Evolutionary conservation across 2,329 filamentous ascomycete genomes (phyloP).

Genomic region (Fusarium mangiferae): DNA sequence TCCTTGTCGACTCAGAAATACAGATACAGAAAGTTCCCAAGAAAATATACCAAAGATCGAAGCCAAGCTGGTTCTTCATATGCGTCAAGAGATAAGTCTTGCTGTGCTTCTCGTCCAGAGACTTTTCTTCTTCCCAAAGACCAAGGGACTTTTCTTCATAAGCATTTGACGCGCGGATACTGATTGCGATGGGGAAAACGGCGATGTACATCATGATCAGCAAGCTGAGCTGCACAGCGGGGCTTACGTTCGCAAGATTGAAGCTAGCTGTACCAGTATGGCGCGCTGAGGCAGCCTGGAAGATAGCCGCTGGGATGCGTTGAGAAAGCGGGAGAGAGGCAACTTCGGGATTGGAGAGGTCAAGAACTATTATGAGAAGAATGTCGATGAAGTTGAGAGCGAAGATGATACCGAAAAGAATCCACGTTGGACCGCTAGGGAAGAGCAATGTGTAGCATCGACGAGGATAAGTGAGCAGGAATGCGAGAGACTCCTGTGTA

Average conservation of each 20-base stretch:
- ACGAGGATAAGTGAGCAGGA: slow-evolving; percentile 70
- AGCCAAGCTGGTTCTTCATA: slow-evolving; percentile 51
- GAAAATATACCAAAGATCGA: slow-evolving; percentile 55
- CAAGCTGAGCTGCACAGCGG: slow-evolving; percentile 66
- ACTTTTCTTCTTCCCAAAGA: slow-evolving; percentile 56
- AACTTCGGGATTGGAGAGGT: slow-evolving; percentile 59
- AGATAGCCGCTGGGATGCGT: slow-evolving; percentile 63
- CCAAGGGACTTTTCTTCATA: slow-evolving; percentile 71
- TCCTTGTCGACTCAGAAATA: slow-evolving; percentile 38
- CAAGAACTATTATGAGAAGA: slow-evolving; percentile 61
- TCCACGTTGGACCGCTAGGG: slow-evolving; percentile 68
- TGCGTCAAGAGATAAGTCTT: slow-evolving; percentile 46
- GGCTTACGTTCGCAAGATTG: slow-evolving; percentile 58
- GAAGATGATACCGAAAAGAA: slow-evolving; percentile 61
- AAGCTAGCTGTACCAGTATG: slow-evolving; percentile 62
- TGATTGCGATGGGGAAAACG: slow-evolving; percentile 69
- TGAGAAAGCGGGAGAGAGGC: slow-evolving; percentile 54
- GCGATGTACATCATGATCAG: slow-evolving; percentile 74
- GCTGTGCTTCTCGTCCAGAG: slow-evolving; percentile 40
- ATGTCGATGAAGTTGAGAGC: slow-evolving; percentile 64
- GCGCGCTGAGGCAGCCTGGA: slow-evolving; percentile 63
- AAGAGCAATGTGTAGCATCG: slow-evolving; percentile 72
- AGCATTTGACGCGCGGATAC: slow-evolving; percentile 67
- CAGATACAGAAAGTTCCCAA: slow-evolving; percentile 50
- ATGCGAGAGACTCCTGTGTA: slow-evolving; percentile 58